These are phyloP conservation scores for Fusarium haematococcum DNA, from an alignment of 2,329 filamentous ascomycete genomes.

Conservation along the genomic window DNA sequence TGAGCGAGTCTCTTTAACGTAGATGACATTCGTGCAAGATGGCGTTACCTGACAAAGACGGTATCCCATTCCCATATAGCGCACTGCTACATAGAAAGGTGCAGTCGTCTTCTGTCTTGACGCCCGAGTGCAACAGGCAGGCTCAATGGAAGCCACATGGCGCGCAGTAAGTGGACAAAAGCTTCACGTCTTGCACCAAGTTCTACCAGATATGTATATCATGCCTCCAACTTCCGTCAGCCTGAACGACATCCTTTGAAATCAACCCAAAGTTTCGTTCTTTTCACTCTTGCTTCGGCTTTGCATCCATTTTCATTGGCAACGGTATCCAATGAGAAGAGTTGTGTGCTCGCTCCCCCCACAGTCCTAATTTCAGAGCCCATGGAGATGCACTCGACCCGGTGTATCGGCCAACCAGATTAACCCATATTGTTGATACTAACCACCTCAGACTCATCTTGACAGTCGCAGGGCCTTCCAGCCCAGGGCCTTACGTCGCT, in stretches of 20 bases:
- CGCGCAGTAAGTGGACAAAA: not conserved
- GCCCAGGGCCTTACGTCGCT: not conserved
- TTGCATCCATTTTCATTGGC: not conserved
- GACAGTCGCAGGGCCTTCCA: not conserved
- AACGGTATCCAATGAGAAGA: not conserved
- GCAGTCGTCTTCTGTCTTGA: not conserved
- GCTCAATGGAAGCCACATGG: not conserved
- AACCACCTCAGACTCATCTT: not conserved
- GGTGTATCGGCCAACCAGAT: not conserved
- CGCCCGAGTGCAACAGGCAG: not conserved
- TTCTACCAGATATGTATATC: not conserved
- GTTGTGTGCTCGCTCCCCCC: not conserved
- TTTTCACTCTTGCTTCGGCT: not conserved
- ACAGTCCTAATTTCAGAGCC: not conserved
- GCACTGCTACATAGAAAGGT: not conserved
- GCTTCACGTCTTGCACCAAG: not conserved
- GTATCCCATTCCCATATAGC: not conserved
- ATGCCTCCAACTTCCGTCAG: not conserved
- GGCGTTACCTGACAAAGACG: not conserved
- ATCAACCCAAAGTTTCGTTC: not conserved
- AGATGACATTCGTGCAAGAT: not conserved
- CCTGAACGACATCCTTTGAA: not conserved
- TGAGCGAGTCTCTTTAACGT: not conserved
- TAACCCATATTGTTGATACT: not conserved
- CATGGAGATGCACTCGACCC: not conserved